Percentiles rank a stretch among this genome's conserved stretches.
These are phyloP conservation scores for Lasiosphaeria hispida DNA, from an alignment of 495 filamentous ascomycete genomes.

Conservation along the genomic window DNA sequence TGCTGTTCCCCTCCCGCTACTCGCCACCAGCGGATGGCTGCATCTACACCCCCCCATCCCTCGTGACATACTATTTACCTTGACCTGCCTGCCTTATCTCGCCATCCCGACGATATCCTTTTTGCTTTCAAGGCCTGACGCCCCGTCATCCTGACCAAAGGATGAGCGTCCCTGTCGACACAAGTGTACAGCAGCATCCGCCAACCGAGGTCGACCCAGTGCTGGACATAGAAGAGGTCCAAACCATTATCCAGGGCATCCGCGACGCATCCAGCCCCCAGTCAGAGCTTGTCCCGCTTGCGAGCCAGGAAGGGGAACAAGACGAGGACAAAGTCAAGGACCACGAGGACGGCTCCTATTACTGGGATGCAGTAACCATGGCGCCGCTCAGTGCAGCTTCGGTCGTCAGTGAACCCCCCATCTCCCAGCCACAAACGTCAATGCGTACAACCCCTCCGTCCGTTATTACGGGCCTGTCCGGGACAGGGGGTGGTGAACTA, in stretches of 20 bases:
- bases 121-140: conserved; percentile 1
- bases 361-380: conserved; percentile 55
- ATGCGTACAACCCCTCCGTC: too few species aligned
- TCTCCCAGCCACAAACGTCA: background rate
- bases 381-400: conserved; percentile 55
- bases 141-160: conserved; percentile 1
- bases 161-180: conserved; percentile 16
- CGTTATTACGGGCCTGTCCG: too few species aligned
- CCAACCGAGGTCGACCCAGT: background rate
- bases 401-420: conserved; percentile 47
- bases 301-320: background rate
- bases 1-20: too few species aligned
- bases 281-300: background rate
- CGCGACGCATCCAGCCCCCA: background rate
- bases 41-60: too few species aligned
- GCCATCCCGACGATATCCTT: conserved; percentile 2
- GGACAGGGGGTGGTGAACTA: too few species aligned
- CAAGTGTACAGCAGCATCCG: conserved; percentile 7
- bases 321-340: conserved; percentile 16
- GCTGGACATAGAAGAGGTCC: background rate
- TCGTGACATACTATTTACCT: too few species aligned
- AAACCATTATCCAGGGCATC: conserved; percentile 12
- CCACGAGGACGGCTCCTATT: conserved; percentile 35
- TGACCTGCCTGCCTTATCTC: too few species aligned
- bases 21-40: too few species aligned